Evolutionary conservation across 2,329 filamentous ascomycete genomes (phyloP), one percentile per base, ranked within the genome.

Genomic region (Talaromyces sp.): DNA sequence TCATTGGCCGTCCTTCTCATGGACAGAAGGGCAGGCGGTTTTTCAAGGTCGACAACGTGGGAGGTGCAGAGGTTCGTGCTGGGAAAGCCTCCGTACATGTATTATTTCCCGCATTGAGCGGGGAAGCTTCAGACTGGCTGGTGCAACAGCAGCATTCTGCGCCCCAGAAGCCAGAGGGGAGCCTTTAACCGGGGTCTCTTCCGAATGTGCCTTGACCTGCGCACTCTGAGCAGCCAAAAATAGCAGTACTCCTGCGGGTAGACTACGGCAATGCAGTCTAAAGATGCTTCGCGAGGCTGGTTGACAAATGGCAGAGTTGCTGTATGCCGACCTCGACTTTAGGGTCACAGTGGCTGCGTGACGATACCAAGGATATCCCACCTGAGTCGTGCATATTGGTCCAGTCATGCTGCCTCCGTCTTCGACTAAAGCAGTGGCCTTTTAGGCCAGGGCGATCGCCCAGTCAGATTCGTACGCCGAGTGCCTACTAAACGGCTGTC

Each of bases 321-420:
- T 42, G 51, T 44, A 62, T 28, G 22, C 58, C 53, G 27, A 53
- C 25, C 59, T 51, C 44, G 49, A 51, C 61, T 30, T 55, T 55
- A 63, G 61, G 39, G 54, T 52, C 57, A 60, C 44, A 25, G 51
- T 63, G 57, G 57, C 57, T 60, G 54, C 54, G 47, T 47, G 44
- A 47, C 36, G 25, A 39, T 28, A 52, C 33, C 19, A 11, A 17
- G 22, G 15, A 27, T 25, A 30, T 42, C 19, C 54, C 54, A 62
- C 51, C 25, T 25, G 49, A 57, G 13, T 32, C 42, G 19, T 28
- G 32, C 60, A 57, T 59, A 62, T 59, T 62, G 60, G 57, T 27
- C 52, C 52, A 28, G 55, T 17, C 51, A 42, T 44, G 25, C 30
- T 22, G 42, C n/a, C 39, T 28, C 28, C 44, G 27, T 10, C 42